These are phyloP conservation scores for Dimocarpus longan DNA, from an alignment of 345 rosid genomes.

Conservation along the genomic window DNA sequence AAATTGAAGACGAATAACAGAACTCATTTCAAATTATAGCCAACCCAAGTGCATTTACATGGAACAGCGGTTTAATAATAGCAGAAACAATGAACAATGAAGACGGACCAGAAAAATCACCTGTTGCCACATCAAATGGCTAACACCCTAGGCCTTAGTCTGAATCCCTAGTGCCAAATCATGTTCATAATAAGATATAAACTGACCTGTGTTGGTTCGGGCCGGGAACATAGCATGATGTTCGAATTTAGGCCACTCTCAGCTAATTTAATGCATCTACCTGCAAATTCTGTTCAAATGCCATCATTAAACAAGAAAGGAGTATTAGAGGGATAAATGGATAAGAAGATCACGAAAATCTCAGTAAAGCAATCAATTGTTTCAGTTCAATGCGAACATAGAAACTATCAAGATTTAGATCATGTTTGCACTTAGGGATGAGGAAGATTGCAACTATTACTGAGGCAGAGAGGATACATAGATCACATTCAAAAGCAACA, in stretches of 20 bases:
- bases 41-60: background rate
- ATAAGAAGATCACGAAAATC: constrained; percentile 1
- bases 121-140: background rate
- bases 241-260: constrained; percentile 93
- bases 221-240: constrained; percentile 88
- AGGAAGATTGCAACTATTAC: background rate
- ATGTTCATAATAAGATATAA: constrained; percentile 12
- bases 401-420: background rate
- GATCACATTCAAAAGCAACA: background rate
- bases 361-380: background rate
- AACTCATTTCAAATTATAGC: background rate
- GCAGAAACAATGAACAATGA: constrained; percentile 2
- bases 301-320: constrained; percentile 1
- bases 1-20: background rate
- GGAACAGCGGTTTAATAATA: background rate
- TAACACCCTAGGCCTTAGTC: background rate
- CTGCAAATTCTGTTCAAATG: constrained; percentile 53
- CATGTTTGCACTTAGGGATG: background rate
- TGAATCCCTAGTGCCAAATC: background rate
- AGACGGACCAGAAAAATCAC: background rate
- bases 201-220: constrained; percentile 90
- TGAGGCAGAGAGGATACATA: background rate
- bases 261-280: constrained; percentile 83
- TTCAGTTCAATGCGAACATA: background rate
- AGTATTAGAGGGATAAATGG: constrained; percentile 9